Conservation (phyloP, 306 rosid species). For the Medicago truncatula region MtrunA17r5.0-ANR NC_053049.1:46762001-46762500, state of each 20-base stretch:
- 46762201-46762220: constrained; percentile 97
- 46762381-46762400: constrained; percentile 31
- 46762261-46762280: constrained; percentile 53
- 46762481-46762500: constrained; percentile 22
- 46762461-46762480: constrained; percentile 14
- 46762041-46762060: constrained; percentile 17
- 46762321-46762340: constrained; percentile 18
- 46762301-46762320: constrained; percentile 15
- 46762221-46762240: constrained; percentile 91
- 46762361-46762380: constrained; percentile 34
- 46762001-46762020: constrained; percentile 24
- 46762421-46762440: constrained; percentile 11
- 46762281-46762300: constrained; percentile 17
- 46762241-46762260: constrained; percentile 91
- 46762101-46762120: not conserved
- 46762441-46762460: not conserved
- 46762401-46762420: not conserved
- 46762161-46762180: constrained; percentile 89
- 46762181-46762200: constrained; percentile 94
- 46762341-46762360: constrained; percentile 23
- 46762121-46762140: constrained; percentile 33
- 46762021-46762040: constrained; percentile 16
- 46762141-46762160: constrained; percentile 35
- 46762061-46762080: constrained; percentile 20
- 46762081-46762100: not conserved